Base-by-base conservation (phyloP, 805 yeast genomes). In the Lipomyces lipofer region DNA sequence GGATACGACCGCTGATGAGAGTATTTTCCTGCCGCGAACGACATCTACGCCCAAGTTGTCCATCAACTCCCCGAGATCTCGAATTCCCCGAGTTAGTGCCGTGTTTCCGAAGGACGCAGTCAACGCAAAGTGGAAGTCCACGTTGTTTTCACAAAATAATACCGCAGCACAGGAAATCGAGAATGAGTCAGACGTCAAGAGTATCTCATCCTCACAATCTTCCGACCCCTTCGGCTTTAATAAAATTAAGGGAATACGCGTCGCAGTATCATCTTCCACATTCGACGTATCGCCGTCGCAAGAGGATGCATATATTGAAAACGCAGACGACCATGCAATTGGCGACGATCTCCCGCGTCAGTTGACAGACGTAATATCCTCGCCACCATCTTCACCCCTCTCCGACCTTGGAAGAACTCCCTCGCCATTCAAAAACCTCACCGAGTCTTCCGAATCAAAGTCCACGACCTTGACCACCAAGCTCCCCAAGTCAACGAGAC, bases 151-250 rank as follows among this genome's bases (percentile, higher is more conserved):
- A n/a, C 33, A 43, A 22, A 28, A 25, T 10, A 10, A 29, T 19
- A 28, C 22, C 15, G n/a, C 17, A 45, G 56, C 19, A 25, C n/a
- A 15, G 25, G 40, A 17, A 25, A n/a, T 19, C 3, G 54, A 52
- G 17, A 22, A 27, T 22, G 53, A 36, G 25, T 28, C 27, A 9
- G 53, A 52, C 21, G 32, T 38, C 35, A 15, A 21, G 19, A 28
- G 53, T 12, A 29, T 22, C 7, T 33, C 47, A 5, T 46, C 49
- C 1, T 53, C 58, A n/a, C 47, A 49, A 25, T 53, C 54, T 12
- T 53, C 58, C 4, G 58, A 54, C 39, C 52, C 56, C 8, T 55
- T 55, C 42, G 59, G 59, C n/a, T 55, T 55, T 27, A 30, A 17
- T 29, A 43, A 55, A 32, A 55, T 55, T 19, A 46, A 50, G 21